Evolutionary conservation across 1,139 yeast species (phyloP), one percentile per base, ranked within the genome.

Genomic region (Debaryomyces nepalensis): DNA sequence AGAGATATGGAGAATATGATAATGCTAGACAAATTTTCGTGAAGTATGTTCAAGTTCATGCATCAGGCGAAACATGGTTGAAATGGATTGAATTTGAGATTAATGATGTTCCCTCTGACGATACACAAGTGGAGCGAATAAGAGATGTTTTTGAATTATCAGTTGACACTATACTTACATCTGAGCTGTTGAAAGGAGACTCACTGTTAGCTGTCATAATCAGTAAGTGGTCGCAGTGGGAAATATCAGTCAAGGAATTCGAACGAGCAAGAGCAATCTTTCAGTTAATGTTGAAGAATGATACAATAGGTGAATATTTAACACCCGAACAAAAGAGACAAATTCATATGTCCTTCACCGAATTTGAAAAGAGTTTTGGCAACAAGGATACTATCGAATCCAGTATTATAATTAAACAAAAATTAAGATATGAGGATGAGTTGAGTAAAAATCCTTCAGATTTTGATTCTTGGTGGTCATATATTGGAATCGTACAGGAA

Each of bases 401-500:
- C 4, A 77, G 81, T 3, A 70, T 85, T 2, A 46, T 75, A 20
- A 51, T 66, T 3, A 84, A 84, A 51, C 66, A 96, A 42, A 73
- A 74, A 45, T 61, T 70, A 7, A 70, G 70, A 41, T 87, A 86
- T 54, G 82, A 82, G 50, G 61, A 68, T 2, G 68, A 65, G 11
- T 55, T 89, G 16, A 52, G 55, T 10, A 53, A 57, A 4, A 71
- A 79, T 44, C 82, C 88, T 0, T 38, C 49, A 1, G 87, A 88
- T 61, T 84, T 81, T 59, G 95, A 86, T 55, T 66, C 81, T 0
- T 90, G 97, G 97, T 89, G 96, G 89, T 61, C 79, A 0, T 82
- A 83, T 51, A 52, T 87, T 2, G 72, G 75, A 15, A 55, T 87
- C 16, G 50, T 81, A 24, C 67, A 65, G 21, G 68, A 70, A 23